Percentiles rank a stretch among this genome's conserved stretches.
These are phyloP conservation scores for Beta lomatogona DNA, from an alignment of 179 eudicot species.

Conservation along the genomic window DNA sequence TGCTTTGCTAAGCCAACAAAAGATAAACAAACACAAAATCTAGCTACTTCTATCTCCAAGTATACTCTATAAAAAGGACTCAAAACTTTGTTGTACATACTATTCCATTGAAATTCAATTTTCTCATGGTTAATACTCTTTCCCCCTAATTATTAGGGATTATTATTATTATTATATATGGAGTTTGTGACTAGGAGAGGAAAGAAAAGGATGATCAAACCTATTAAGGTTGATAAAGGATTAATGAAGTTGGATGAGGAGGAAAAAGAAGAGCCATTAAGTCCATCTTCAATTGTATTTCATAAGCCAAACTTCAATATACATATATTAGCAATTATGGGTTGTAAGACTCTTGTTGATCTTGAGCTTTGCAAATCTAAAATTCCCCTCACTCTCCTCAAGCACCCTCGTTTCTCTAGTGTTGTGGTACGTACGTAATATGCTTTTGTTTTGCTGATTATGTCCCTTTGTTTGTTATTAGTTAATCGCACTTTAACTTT, in stretches of 20 bases:
- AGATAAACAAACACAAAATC: neutral
- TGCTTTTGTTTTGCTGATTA: too few relatives aligned
- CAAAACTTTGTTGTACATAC: constrained; percentile 1
- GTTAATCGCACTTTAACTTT: too few relatives aligned
- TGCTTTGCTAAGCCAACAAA: constrained; percentile 27
- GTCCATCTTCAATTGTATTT: constrained; percentile 47
- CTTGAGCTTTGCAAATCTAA: constrained; percentile 33
- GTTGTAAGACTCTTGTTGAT: constrained; percentile 36
- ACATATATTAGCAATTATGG: constrained; percentile 47
- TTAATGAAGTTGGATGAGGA: neutral
- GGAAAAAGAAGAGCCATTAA: constrained; percentile 40
- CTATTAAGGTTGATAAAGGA: constrained; percentile 15
- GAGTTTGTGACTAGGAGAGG: constrained; percentile 28
- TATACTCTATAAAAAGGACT: neutral
- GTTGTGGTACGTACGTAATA: constrained; percentile 48
- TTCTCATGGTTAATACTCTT: neutral
- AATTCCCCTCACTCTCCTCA: constrained; percentile 36
- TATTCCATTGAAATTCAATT: too few relatives aligned
- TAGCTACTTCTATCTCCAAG: neutral
- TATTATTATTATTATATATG: constrained; percentile 9
- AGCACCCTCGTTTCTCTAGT: constrained; percentile 70
- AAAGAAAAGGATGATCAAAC: constrained; percentile 31
- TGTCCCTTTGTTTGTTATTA: neutral
- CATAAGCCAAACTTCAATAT: constrained; percentile 46
- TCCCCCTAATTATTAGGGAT: neutral